Percentiles rank a stretch among this genome's conserved stretches.
Conservation (phyloP, 169 alveolate species). For the Babesia divergens region DNA sequence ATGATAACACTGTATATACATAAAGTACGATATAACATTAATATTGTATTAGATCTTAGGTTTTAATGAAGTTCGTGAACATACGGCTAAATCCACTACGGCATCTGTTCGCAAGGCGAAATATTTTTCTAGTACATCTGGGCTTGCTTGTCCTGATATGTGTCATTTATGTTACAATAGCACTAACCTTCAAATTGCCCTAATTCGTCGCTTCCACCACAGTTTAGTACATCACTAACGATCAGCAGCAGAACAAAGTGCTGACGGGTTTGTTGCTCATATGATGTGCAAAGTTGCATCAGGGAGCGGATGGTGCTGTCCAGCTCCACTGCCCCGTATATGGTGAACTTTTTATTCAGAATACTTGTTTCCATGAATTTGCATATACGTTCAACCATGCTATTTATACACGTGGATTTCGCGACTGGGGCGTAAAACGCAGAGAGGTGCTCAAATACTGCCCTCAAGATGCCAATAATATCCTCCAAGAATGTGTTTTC, state of each 20-base stretch:
- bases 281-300: conserved; percentile 36
- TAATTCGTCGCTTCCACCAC: conserved; percentile 30
- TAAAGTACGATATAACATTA: too few species aligned
- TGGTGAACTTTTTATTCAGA: conserved; percentile 35
- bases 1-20: too few species aligned
- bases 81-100: too few species aligned
- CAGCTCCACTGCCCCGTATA: conserved; percentile 62
- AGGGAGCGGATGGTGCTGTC: conserved; percentile 51
- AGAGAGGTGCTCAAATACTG: conserved; percentile 35
- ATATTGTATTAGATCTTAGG: too few species aligned
- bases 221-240: conserved; percentile 49
- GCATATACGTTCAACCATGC: conserved; percentile 47
- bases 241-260: conserved; percentile 33
- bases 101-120: conserved; percentile 19
- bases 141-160: not conserved
- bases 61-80: too few species aligned
- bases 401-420: conserved; percentile 24
- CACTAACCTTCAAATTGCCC: conserved; percentile 28
- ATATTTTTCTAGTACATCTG: conserved; percentile 6
- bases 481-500: conserved; percentile 45
- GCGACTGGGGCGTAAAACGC: conserved; percentile 23
- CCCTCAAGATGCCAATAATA: conserved; percentile 7
- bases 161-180: not conserved
- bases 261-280: conserved; percentile 29
- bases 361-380: conserved; percentile 40